phyloP scores from a whole-genome alignment of 2,329 filamentous ascomycete species.

The Sporothrix phasma region DNA sequence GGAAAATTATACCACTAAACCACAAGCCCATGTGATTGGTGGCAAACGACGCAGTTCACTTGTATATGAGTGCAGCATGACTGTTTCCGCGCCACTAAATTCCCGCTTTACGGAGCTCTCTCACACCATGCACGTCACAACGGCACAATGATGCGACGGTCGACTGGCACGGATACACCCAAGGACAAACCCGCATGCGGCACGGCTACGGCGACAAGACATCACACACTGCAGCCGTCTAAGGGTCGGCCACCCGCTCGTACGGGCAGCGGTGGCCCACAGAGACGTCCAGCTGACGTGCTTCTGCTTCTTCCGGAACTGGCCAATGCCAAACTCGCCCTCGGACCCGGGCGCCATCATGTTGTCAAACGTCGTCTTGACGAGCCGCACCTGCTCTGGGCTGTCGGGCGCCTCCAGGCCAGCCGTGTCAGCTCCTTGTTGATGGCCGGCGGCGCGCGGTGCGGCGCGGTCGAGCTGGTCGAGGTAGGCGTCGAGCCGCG shows the following conservation, averaged over 20 bases:
- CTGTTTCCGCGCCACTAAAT: too few species aligned
- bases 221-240: too few species aligned
- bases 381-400: neutral
- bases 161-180: too few species aligned
- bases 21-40: too few species aligned
- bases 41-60: too few species aligned
- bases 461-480: neutral
- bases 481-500: neutral
- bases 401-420: conserved; percentile 7
- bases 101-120: too few species aligned
- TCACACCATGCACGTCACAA: too few species aligned
- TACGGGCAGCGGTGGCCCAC: conserved; percentile 2
- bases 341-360: conserved; percentile 7
- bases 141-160: too few species aligned
- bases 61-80: too few species aligned
- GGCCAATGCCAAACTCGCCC: conserved; percentile 7
- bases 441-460: conserved; percentile 6
- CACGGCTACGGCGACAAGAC: too few species aligned
- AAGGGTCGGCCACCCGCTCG: neutral
- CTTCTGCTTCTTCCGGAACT: conserved; percentile 9
- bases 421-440: conserved; percentile 11
- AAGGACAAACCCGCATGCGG: too few species aligned
- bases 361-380: conserved; percentile 1
- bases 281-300: conserved; percentile 2
- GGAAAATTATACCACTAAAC: too few species aligned